A percentile compares a stretch with the other conserved stretches of the same genome.
These are phyloP conservation scores for Xerophyta viscosa DNA, from an alignment of 106 monocot species.

Conservation along the genomic window DNA sequence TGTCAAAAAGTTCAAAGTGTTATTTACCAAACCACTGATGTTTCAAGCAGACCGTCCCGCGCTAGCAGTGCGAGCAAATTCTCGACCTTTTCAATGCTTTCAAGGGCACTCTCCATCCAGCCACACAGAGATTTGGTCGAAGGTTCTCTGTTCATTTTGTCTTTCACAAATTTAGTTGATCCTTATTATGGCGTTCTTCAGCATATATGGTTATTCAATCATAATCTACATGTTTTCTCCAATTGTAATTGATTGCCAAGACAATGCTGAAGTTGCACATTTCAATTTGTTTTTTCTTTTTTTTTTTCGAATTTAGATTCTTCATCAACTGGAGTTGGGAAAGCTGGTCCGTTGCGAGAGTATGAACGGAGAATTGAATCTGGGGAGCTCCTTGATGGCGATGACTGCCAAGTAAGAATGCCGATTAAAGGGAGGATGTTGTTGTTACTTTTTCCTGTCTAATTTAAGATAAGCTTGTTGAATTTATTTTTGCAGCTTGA, in stretches of 20 bases:
- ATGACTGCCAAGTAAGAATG: conserved; percentile 47
- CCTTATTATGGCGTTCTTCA: too few relatives aligned
- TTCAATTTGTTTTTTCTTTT: too few relatives aligned
- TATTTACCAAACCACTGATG: background rate
- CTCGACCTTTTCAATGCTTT: background rate
- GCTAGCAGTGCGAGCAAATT: background rate
- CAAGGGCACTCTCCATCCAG: conserved; percentile 4
- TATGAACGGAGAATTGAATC: conserved; percentile 80
- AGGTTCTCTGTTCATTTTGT: too few relatives aligned
- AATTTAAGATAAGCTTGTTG: background rate
- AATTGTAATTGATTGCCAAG: too few relatives aligned
- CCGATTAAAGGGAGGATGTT: background rate
- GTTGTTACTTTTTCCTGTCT: background rate
- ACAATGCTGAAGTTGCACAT: too few relatives aligned
- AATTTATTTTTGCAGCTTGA: conserved; percentile 32
- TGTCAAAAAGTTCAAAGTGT: background rate
- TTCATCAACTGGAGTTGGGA: conserved; percentile 16
- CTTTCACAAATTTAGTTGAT: too few relatives aligned
- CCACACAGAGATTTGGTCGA: too few relatives aligned
- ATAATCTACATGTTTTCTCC: too few relatives aligned
- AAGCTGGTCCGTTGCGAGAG: conserved; percentile 64
- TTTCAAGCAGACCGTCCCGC: background rate
- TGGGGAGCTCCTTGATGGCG: conserved; percentile 82
- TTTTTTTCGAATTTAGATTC: too few relatives aligned
- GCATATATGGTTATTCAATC: too few relatives aligned